A percentile compares a stretch with the other conserved stretches of the same genome.
Evolutionary conservation across 306 rosid genomes (phyloP).

Genomic region (Pyrus bretschneideri): DNA sequence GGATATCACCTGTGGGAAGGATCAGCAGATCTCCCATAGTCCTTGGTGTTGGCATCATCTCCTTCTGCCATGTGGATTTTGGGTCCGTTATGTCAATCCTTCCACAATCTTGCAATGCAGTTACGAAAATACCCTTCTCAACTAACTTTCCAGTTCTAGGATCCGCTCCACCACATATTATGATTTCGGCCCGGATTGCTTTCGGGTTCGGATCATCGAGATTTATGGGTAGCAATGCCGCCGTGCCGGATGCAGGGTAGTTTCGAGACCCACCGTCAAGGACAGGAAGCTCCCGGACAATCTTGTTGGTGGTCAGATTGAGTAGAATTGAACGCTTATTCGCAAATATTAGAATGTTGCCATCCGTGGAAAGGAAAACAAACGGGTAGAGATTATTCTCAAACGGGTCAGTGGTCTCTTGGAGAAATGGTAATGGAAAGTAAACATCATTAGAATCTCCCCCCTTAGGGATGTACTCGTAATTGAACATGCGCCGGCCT

Average conservation of each 20-base stretch:
- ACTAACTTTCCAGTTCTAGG: conserved; percentile 16
- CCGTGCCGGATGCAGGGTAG: conserved; percentile 70
- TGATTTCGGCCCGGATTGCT: conserved; percentile 35
- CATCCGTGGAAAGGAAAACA: conserved; percentile 55
- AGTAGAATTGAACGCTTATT: conserved; percentile 49
- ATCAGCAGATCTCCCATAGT: conserved; percentile 52
- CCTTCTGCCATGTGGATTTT: conserved; percentile 42
- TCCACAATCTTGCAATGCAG: conserved; percentile 39
- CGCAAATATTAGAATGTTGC: conserved; percentile 52
- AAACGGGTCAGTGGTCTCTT: conserved; percentile 26
- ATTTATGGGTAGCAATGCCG: conserved; percentile 52
- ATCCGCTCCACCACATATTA: conserved; percentile 65
- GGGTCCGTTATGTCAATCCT: conserved; percentile 45
- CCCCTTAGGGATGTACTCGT: conserved; percentile 47
- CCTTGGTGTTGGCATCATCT: conserved; percentile 46
- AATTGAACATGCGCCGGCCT: conserved; percentile 43
- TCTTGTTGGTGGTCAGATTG: conserved; percentile 24
- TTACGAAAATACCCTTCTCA: not conserved
- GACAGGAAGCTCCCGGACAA: conserved; percentile 40
- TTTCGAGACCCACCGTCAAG: conserved; percentile 56
- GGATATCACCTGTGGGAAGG: conserved; percentile 50
- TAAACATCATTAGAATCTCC: not conserved
- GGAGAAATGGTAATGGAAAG: conserved; percentile 39
- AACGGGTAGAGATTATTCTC: conserved; percentile 72
- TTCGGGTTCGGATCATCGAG: conserved; percentile 10